phyloP scores from a whole-genome alignment of 345 rosid genomes.

The Populus davidiana region DNA sequence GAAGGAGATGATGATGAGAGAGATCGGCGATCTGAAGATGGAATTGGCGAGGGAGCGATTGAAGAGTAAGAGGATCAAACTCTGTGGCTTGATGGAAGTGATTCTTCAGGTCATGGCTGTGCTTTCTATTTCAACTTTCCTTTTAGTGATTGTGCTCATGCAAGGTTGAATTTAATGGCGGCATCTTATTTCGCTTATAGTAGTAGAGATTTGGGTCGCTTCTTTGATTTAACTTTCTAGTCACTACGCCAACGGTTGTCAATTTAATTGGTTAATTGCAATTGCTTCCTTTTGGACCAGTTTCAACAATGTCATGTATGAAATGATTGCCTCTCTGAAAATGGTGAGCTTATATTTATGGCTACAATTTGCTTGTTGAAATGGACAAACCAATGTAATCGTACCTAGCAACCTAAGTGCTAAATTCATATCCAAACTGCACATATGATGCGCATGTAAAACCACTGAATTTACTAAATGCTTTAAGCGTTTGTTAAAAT shows the following conservation, averaged over 20 bases:
- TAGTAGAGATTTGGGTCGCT: neutral
- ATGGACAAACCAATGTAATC: too few species aligned
- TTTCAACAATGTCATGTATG: too few species aligned
- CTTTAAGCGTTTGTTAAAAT: too few species aligned
- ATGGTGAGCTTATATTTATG: too few species aligned
- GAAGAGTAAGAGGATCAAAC: constrained; percentile 24
- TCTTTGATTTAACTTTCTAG: neutral
- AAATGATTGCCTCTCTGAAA: too few species aligned
- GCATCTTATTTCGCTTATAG: too few species aligned
- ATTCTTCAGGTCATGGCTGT: constrained; percentile 22
- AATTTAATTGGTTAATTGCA: neutral
- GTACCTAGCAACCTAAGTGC: too few species aligned
- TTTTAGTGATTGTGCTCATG: constrained; percentile 14
- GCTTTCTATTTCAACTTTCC: constrained; percentile 11
- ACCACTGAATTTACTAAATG: too few species aligned
- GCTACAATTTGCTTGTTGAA: too few species aligned
- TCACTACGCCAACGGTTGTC: neutral
- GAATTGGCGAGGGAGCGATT: constrained; percentile 30
- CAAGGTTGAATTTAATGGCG: neutral
- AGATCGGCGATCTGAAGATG: constrained; percentile 21
- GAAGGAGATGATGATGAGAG: constrained; percentile 17
- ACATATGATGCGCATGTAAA: too few species aligned
- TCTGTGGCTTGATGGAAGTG: constrained; percentile 23
- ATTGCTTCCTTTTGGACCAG: too few species aligned
- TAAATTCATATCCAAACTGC: too few species aligned